phyloP scores from a whole-genome alignment of 257 asterid species.

The Linderniella brevidens region DNA sequence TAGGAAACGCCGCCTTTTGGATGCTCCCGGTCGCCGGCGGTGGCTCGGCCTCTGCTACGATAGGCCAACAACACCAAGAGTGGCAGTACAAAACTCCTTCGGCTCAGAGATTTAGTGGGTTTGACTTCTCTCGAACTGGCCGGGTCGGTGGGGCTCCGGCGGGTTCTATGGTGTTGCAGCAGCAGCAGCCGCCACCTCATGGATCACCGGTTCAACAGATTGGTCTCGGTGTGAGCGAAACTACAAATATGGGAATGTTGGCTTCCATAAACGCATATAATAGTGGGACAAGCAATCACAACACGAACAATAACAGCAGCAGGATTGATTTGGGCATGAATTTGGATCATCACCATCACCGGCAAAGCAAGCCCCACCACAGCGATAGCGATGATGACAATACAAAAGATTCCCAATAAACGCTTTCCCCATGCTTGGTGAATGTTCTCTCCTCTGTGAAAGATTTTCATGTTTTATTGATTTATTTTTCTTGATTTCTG shows the following conservation, averaged over 20 bases:
- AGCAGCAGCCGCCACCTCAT: too few species aligned
- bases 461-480: too few species aligned
- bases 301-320: conserved; percentile 8
- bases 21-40: conserved; percentile 66
- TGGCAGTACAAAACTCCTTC: conserved; percentile 58
- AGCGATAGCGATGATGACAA: conserved; percentile 53
- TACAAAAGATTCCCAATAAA: conserved; percentile 38
- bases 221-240: conserved; percentile 39
- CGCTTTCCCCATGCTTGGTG: background rate
- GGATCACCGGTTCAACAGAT: conserved; percentile 50
- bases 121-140: conserved; percentile 46
- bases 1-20: conserved; percentile 72
- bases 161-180: conserved; percentile 62
- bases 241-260: conserved; percentile 52
- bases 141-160: conserved; percentile 62
- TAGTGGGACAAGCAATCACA: background rate
- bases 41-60: conserved; percentile 7
- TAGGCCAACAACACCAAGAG: conserved; percentile 41
- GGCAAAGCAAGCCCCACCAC: conserved; percentile 31
- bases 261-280: conserved; percentile 32
- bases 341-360: conserved; percentile 36
- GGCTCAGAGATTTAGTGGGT: conserved; percentile 61
- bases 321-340: conserved; percentile 57
- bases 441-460: background rate
- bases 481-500: conserved; percentile 1